Evolutionary conservation across 2,329 filamentous ascomycete species (phyloP), one percentile per base, ranked within the genome.

Genomic region (Torrubiella hemipterigena): DNA sequence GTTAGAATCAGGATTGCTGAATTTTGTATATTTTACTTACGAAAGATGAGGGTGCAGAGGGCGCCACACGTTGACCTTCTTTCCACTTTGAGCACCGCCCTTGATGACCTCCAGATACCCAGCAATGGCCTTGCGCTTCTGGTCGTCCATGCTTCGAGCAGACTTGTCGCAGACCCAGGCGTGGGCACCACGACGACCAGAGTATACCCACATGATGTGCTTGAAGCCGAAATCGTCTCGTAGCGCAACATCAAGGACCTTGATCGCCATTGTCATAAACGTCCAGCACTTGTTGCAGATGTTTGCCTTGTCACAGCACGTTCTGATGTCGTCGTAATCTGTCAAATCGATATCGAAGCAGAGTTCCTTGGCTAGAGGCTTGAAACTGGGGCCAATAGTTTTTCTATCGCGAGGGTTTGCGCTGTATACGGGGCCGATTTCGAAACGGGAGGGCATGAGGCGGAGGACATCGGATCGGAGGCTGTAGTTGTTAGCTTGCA

Each of bases 281-380:
- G 81, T 69, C 91, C 91, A 98, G 61, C 91, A 98, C 52, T 87
- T 91, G 42, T 67, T 69, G 54, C 91, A 98, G 42, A 98, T 96
- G 44, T 83, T 93, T 7, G 89, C 85, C 52, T 89, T 87, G 47
- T 79, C 77, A 54, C 91, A 98, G 59, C 91, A 98, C 17, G 87
- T 95, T 44, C 91, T 78, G 41, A 98, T 83, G 42, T 93, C 85
- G 52, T 98, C 91, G 58, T 98, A 98, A 59, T 96, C 91, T 33
- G 91, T 96, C 72, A 98, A 72, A 71, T 98, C 91, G 47, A 98
- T 96, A 79, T 98, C 91, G 56, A 98, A 96, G 46, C 94, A 94
- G 23, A 98, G 64, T 55, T 98, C 91, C 55, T 98, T 98, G 34
- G 82, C 72, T 19, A 95, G 56, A 0, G 91, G 89, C 40, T 79